Evolutionary conservation across 176 grass and related monocot genomes (phyloP).

Genomic region (Oryza officinalis): DNA sequence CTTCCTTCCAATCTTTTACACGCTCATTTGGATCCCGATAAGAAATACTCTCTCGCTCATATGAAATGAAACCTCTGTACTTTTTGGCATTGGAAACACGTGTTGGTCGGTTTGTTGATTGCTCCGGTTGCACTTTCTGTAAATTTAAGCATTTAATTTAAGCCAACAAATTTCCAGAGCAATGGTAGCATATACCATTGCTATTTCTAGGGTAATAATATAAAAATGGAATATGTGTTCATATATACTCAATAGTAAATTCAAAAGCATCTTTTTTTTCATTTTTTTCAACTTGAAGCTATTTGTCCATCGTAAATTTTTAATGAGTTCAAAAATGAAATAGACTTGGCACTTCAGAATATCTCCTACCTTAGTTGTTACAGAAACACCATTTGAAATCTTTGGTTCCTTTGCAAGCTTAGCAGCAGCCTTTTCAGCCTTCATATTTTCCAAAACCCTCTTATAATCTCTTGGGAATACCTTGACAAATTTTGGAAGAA

Average conservation of each 20-base stretch:
- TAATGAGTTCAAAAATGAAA: slow-evolving; percentile 18
- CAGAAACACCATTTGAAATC: slow-evolving; percentile 54
- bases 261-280: neutral
- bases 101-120: slow-evolving; percentile 56
- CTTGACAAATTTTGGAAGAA: slow-evolving; percentile 90
- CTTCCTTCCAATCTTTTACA: slow-evolving; percentile 89
- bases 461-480: slow-evolving; percentile 95
- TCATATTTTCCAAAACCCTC: slow-evolving; percentile 67
- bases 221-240: neutral
- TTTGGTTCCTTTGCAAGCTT: slow-evolving; percentile 56
- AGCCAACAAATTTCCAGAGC: neutral
- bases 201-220: slow-evolving; percentile 5
- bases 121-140: slow-evolving; percentile 46
- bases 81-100: slow-evolving; percentile 67
- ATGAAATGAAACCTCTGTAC: slow-evolving; percentile 80
- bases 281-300: neutral
- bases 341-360: slow-evolving; percentile 21
- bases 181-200: slow-evolving; percentile 14
- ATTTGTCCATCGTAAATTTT: neutral
- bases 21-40: slow-evolving; percentile 78
- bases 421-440: slow-evolving; percentile 57
- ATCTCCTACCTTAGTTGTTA: slow-evolving; percentile 57
- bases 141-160: slow-evolving; percentile 39
- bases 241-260: slow-evolving; percentile 5
- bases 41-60: slow-evolving; percentile 80